phyloP scores from a whole-genome alignment of 2,329 filamentous ascomycete species.

The Pyricularia grisea region DNA sequence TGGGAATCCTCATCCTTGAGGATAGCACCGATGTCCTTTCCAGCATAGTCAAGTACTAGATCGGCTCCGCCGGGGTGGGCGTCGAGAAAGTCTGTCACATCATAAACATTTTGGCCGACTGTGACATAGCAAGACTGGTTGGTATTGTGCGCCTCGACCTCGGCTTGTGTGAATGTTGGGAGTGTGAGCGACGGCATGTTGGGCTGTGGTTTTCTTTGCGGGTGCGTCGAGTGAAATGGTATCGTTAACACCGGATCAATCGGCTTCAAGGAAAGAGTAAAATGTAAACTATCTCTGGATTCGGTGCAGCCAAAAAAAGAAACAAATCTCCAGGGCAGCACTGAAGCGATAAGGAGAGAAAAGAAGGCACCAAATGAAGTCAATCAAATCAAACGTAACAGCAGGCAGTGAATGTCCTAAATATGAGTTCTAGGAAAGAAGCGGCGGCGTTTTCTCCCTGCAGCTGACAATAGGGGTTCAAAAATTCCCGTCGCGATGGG shows the following conservation, averaged over 20 bases:
- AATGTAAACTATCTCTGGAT: not conserved
- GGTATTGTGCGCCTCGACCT: conserved; percentile 74
- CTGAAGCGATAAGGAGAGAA: not conserved
- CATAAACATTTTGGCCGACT: conserved; percentile 82
- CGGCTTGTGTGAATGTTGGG: conserved; percentile 70
- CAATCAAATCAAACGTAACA: not conserved
- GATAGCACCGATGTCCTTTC: conserved; percentile 76
- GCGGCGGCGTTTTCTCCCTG: not conserved
- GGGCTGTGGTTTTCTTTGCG: not conserved
- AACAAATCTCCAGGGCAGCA: not conserved
- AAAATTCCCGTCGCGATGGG: not conserved
- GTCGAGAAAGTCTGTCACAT: conserved; percentile 84
- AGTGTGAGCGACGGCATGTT: conserved; percentile 72
- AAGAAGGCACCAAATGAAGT: not conserved
- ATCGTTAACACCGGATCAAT: not conserved
- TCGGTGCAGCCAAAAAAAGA: not conserved
- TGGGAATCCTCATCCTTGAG: conserved; percentile 79
- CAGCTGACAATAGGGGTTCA: not conserved
- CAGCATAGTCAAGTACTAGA: conserved; percentile 80
- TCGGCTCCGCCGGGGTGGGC: conserved; percentile 87
- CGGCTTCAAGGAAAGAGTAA: not conserved
- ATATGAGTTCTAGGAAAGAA: not conserved
- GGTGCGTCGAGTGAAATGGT: not conserved
- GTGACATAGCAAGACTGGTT: conserved; percentile 87
- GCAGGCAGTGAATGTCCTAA: not conserved